phyloP scores from a whole-genome alignment of 495 filamentous ascomycete species.

The Podospora didyma region DNA sequence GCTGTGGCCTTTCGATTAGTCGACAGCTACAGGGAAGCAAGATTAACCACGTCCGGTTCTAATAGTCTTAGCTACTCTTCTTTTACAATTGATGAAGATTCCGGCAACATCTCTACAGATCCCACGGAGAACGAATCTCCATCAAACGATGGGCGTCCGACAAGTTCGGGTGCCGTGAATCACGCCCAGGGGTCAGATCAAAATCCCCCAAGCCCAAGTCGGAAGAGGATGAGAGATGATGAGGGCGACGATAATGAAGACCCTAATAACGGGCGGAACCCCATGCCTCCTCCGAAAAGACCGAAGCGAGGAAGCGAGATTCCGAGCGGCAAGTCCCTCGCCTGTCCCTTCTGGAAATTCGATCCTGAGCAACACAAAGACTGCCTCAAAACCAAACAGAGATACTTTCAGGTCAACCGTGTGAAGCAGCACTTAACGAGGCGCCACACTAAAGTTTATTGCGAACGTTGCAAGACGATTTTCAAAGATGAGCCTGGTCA shows the following conservation, averaged over 20 bases:
- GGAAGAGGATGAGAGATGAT: background rate
- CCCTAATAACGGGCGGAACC: background rate
- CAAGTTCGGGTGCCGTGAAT: background rate
- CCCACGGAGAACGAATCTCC: background rate
- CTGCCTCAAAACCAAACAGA: background rate
- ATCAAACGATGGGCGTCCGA: background rate
- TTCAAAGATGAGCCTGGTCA: background rate
- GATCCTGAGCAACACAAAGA: background rate
- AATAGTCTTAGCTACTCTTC: background rate
- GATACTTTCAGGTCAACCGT: slow-evolving; percentile 1
- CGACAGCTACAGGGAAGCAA: background rate
- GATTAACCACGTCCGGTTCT: background rate
- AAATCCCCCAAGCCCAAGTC: background rate
- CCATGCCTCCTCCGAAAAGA: slow-evolving; percentile 5
- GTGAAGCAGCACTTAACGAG: slow-evolving; percentile 6
- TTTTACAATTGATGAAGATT: background rate
- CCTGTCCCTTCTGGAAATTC: slow-evolving; percentile 6
- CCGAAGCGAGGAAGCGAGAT: background rate
- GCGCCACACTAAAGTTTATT: slow-evolving; percentile 2
- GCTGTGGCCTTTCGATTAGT: background rate
- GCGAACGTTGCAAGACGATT: slow-evolving; percentile 2
- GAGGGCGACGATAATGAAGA: background rate
- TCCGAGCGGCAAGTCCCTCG: slow-evolving; percentile 1
- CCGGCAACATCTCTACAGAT: background rate
- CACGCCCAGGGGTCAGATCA: background rate